Evolutionary conservation across 371 early-diverging fungal genomes (phyloP).

Genomic region (Paraphysoderma sedebokerense): DNA sequence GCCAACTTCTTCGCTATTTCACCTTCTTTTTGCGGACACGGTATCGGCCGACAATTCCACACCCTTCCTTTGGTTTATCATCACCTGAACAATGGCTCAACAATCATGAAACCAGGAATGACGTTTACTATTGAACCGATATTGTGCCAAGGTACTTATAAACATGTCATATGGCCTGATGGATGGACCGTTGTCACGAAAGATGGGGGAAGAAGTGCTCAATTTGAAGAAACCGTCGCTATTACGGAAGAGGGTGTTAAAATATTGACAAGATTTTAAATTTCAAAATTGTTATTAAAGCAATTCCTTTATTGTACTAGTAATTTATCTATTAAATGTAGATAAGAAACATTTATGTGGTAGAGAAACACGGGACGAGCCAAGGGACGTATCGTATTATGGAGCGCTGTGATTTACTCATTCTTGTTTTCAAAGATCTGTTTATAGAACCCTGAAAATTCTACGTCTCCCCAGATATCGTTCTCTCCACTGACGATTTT

Average conservation of each 20-base stretch:
- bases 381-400: too few relatives aligned
- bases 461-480: too few relatives aligned
- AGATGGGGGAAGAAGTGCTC: slow-evolving; percentile 74
- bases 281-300: too few relatives aligned
- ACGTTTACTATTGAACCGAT: slow-evolving; percentile 80
- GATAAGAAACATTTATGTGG: too few relatives aligned
- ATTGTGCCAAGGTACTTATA: slow-evolving; percentile 55
- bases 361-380: too few relatives aligned
- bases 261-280: slow-evolving; percentile 47
- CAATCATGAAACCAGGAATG: slow-evolving; percentile 53
- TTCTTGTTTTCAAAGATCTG: too few relatives aligned
- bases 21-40: slow-evolving; percentile 60
- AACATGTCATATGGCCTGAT: slow-evolving; percentile 64
- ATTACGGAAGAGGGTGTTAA: slow-evolving; percentile 47
- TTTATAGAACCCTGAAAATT: too few relatives aligned
- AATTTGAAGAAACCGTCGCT: slow-evolving; percentile 70
- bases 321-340: too few relatives aligned
- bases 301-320: too few relatives aligned
- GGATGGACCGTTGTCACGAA: slow-evolving; percentile 67
- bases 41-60: slow-evolving; percentile 58
- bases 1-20: too few relatives aligned
- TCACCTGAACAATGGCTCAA: slow-evolving; percentile 39
- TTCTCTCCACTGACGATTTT: too few relatives aligned
- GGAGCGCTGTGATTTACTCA: too few relatives aligned
- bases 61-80: slow-evolving; percentile 39